Evolutionary conservation across 2,329 filamentous ascomycete genomes (phyloP).

Genomic region (Colletotrichum gigasporum): DNA sequence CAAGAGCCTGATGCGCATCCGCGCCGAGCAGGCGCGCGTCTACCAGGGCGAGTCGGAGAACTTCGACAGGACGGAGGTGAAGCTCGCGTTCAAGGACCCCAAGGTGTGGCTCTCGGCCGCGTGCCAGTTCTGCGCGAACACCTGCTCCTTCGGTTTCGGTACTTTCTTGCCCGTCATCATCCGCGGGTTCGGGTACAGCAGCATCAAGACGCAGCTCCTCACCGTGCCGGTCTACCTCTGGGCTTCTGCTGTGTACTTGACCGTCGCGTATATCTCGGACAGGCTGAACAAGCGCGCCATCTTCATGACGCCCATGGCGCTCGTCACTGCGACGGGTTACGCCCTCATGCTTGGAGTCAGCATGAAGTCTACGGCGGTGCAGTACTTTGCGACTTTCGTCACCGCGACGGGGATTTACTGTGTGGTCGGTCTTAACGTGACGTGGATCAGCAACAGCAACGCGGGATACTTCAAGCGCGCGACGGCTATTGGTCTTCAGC

Average conservation of each 20-base stretch:
- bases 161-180: constrained; percentile 68
- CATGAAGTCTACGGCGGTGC: constrained; percentile 44
- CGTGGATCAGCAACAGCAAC: constrained; percentile 56
- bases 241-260: constrained; percentile 55
- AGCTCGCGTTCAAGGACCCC: constrained; percentile 56
- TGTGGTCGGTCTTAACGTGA: constrained; percentile 51
- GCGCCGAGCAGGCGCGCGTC: constrained; percentile 52
- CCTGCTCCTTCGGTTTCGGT: constrained; percentile 64
- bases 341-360: constrained; percentile 57
- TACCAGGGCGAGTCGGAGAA: constrained; percentile 57
- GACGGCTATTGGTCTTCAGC: constrained; percentile 51
- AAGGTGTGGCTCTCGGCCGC: constrained; percentile 60
- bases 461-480: constrained; percentile 57
- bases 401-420: constrained; percentile 12
- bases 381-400: constrained; percentile 24
- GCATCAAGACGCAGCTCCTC: constrained; percentile 60
- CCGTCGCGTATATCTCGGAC: constrained; percentile 56
- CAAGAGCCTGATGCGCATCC: constrained; percentile 58
- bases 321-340: constrained; percentile 63
- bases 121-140: constrained; percentile 62
- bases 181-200: constrained; percentile 58
- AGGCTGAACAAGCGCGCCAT: constrained; percentile 42
- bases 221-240: constrained; percentile 66
- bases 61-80: constrained; percentile 60
- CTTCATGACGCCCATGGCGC: constrained; percentile 54